A percentile compares a stretch with the other conserved stretches of the same genome.
Conservation (phyloP, 345 rosid genomes). For the Turritis glabra region DNA sequence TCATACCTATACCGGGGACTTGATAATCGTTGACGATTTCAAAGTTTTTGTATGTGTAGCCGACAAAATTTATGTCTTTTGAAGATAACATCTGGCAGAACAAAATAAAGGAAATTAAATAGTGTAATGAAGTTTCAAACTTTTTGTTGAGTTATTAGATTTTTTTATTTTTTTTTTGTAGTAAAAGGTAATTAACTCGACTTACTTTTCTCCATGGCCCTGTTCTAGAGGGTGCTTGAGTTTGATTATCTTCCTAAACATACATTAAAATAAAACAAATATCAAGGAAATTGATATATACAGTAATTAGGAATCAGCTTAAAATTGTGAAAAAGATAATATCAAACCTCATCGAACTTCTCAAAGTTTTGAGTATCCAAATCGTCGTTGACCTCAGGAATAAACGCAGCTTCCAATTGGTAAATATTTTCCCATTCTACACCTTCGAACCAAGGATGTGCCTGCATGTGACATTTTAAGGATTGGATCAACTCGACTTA, state of each 20-base stretch:
- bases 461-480: slow-evolving; percentile 43
- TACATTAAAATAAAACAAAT: neutral
- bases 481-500: slow-evolving; percentile 27
- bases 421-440: slow-evolving; percentile 78
- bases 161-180: no score
- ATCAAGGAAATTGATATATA: neutral
- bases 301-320: neutral
- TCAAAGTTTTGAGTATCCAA: slow-evolving; percentile 97
- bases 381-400: slow-evolving; percentile 88
- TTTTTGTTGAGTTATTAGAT: no score
- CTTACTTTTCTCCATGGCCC: slow-evolving; percentile 92
- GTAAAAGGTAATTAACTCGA: neutral
- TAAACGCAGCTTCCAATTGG: slow-evolving; percentile 86
- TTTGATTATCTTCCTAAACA: slow-evolving; percentile 47
- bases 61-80: slow-evolving; percentile 77
- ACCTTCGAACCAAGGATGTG: slow-evolving; percentile 79
- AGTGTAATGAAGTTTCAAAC: neutral
- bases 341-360: slow-evolving; percentile 75
- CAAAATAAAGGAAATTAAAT: neutral
- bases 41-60: slow-evolving; percentile 80
- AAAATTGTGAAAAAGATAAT: neutral
- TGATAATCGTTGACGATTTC: slow-evolving; percentile 86
- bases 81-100: slow-evolving; percentile 73
- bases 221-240: slow-evolving; percentile 46
- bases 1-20: slow-evolving; percentile 75